A percentile compares a stretch with the other conserved stretches of the same genome.
phyloP scores from a whole-genome alignment of 2,329 filamentous ascomycete genomes.

The Thielaviopsis populi region DNA sequence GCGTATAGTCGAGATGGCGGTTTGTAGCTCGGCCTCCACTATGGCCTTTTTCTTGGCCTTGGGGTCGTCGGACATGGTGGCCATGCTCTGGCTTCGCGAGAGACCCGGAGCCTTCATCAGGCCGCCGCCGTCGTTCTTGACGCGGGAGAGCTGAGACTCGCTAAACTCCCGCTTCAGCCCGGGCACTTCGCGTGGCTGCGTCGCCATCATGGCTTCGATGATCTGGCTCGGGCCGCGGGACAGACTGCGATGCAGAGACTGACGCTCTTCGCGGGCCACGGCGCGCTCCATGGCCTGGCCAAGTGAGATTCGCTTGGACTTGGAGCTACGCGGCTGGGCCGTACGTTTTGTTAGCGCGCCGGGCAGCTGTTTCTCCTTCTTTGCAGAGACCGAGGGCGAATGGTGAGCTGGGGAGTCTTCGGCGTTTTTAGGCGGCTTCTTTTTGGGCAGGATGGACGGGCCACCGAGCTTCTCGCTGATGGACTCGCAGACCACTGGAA shows the following conservation, averaged over 20 bases:
- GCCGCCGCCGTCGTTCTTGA: constrained; percentile 24
- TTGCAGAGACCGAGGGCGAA: constrained; percentile 26
- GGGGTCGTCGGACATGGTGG: constrained; percentile 33
- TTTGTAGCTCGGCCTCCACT: constrained; percentile 54
- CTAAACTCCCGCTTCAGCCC: constrained; percentile 54
- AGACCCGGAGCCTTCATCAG: constrained; percentile 27
- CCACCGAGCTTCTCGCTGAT: constrained; percentile 67
- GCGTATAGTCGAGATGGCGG: constrained; percentile 58
- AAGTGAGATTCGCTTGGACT: constrained; percentile 35
- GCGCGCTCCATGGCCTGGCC: constrained; percentile 20
- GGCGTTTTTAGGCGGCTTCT: neutral
- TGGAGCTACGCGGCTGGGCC: constrained; percentile 45
- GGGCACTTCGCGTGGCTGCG: constrained; percentile 45
- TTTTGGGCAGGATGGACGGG: constrained; percentile 37
- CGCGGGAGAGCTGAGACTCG: constrained; percentile 39
- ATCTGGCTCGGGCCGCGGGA: constrained; percentile 42
- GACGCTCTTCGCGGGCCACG: constrained; percentile 11
- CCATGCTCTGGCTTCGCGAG: constrained; percentile 33
- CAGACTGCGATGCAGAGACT: constrained; percentile 31
- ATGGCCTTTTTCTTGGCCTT: constrained; percentile 51
- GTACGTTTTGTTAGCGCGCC: constrained; percentile 38
- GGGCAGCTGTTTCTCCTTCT: constrained; percentile 34
- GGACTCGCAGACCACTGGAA: constrained; percentile 54
- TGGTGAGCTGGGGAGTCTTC: constrained; percentile 31
- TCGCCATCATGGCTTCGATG: constrained; percentile 52